phyloP scores from a whole-genome alignment of 2,329 filamentous ascomycete species.

The Ophiostoma himal-ulmi region DNA sequence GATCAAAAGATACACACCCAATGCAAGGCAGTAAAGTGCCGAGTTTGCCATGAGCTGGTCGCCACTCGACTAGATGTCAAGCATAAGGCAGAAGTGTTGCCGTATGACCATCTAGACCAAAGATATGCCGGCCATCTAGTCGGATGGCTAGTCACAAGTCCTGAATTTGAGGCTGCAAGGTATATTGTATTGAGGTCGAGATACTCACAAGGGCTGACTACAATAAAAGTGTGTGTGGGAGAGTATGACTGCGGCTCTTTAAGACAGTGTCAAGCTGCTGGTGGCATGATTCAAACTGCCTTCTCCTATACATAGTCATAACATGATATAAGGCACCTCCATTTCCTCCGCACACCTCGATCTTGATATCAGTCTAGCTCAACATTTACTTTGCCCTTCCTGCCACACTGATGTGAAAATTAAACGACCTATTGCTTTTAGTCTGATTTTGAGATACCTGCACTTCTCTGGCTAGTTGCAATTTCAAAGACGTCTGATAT shows the following conservation, averaged over 20 bases:
- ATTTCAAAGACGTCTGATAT: neutral
- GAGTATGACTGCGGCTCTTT: neutral
- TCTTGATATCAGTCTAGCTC: neutral
- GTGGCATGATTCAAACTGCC: neutral
- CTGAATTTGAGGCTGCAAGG: neutral
- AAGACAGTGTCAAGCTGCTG: neutral
- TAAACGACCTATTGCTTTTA: no score
- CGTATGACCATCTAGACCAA: neutral
- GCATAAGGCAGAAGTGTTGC: neutral
- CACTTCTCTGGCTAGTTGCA: neutral
- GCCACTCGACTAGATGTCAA: neutral
- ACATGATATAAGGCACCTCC: neutral
- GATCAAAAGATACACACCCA: neutral
- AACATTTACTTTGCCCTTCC: neutral
- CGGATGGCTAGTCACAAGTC: neutral
- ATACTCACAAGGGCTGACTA: neutral
- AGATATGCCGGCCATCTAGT: neutral
- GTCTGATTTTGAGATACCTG: no score
- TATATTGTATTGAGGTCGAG: neutral
- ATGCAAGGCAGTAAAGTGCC: neutral
- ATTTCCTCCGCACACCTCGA: neutral
- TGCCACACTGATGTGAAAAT: no score
- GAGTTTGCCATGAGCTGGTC: neutral
- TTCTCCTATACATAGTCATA: neutral
- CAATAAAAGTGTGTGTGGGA: neutral